A percentile compares a stretch with the other conserved stretches of the same genome.
Evolutionary conservation across 2,329 filamentous ascomycete genomes (phyloP).

Genomic region (Penicillium crustosum): DNA sequence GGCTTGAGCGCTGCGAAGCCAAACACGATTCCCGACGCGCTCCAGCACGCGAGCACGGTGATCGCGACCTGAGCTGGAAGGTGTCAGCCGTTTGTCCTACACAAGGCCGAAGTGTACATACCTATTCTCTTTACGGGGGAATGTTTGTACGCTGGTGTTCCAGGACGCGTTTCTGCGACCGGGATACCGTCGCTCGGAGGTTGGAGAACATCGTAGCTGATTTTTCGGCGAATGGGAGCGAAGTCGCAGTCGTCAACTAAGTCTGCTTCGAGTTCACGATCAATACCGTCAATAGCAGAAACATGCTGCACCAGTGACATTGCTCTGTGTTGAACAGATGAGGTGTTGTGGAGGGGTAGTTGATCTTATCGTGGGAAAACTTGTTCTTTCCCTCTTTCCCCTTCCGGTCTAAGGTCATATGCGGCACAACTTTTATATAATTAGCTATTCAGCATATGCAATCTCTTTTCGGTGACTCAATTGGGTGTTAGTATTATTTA

Average conservation of each 20-base stretch:
- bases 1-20: slow-evolving; percentile 85
- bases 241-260: slow-evolving; percentile 18
- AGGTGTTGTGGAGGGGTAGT: background rate
- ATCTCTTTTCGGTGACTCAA: background rate
- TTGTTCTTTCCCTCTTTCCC: background rate
- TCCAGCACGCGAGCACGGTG: slow-evolving; percentile 70
- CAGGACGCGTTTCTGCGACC: slow-evolving; percentile 41
- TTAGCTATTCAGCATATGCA: background rate
- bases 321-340: slow-evolving; percentile 15
- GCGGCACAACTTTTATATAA: background rate
- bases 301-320: slow-evolving; percentile 56
- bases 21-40: slow-evolving; percentile 77
- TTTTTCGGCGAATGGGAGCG: slow-evolving; percentile 25
- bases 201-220: slow-evolving; percentile 48
- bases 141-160: slow-evolving; percentile 52
- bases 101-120: slow-evolving; percentile 11
- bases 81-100: slow-evolving; percentile 4
- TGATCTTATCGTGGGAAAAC: background rate
- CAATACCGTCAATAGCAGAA: slow-evolving; percentile 49
- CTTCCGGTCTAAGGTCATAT: background rate
- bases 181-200: slow-evolving; percentile 31
- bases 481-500: background rate
- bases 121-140: slow-evolving; percentile 39
- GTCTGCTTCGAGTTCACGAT: slow-evolving; percentile 40
- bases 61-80: slow-evolving; percentile 58